Evolutionary conservation across 1,139 yeast species (phyloP), one percentile per base, ranked within the genome.

Genomic region (Keqinozyma sinolaborantium): DNA sequence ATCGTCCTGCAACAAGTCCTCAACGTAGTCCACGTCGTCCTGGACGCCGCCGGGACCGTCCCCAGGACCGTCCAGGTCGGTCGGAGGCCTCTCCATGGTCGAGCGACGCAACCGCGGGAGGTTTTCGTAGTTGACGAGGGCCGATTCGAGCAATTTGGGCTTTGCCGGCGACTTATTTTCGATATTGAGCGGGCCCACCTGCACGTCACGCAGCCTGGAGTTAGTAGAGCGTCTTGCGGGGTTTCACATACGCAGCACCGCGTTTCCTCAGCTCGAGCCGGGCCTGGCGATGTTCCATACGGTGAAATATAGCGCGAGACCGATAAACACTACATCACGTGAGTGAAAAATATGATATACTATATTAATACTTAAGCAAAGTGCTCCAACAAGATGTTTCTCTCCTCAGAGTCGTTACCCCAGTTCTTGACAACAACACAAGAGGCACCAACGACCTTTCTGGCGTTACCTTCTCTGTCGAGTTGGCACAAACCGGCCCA

Each of bases 401-500:
- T 90, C 78, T 90, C 98, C 64, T 83, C 95, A 61, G 97, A 85
- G 75, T 90, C 96, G 66, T 88, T 95, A 85, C 98, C 98, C 97
- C 97, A 92, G 94, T 87, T 83, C 83, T 86, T 88, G 80, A 92
- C 88, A 63, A 92, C 98, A 64, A 92, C 97, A 74, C 95, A 92
- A 61, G 97, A 90, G 73, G 97, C 95, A 77, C 97, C 98, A 70
- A 94, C 98, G 61, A 92, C 97, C 88, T 92, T 92, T 82, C 97
- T 88, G 77, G 97, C 97, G 81, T 90, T 88, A 77, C 98, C 99
- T 64, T 92, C 98, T 79, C 96, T 88, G 95, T 92, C 98, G 63
- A 92, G 83, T 78, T 88, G 92, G 79, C 97, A 94, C 59, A 92
- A 82, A 83, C 99, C 99, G 64, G 97, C 98, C 99, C 98, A 92